Conservation (phyloP, 2,329 filamentous ascomycete genomes). For the Aspergillus pseudonomiae region DNA sequence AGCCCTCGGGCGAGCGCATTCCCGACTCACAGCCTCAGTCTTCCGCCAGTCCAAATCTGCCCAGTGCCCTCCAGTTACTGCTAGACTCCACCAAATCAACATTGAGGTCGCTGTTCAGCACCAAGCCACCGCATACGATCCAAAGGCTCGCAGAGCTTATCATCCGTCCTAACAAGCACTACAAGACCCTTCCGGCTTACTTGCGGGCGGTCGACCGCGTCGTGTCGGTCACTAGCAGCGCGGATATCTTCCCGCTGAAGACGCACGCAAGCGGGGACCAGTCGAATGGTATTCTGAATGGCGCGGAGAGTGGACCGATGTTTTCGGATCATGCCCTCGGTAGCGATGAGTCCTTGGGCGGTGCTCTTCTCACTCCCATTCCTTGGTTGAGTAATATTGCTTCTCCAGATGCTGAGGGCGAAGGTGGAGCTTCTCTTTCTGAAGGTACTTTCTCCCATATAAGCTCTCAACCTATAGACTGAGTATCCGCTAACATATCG, state of each 20-base stretch:
- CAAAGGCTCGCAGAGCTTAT: constrained; percentile 90
- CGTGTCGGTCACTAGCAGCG: constrained; percentile 82
- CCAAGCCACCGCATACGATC: constrained; percentile 84
- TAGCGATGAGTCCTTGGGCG: constrained; percentile 85
- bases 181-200: constrained; percentile 79
- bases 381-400: constrained; percentile 70
- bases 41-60: constrained; percentile 56
- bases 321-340: constrained; percentile 57
- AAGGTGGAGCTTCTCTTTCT: constrained; percentile 15
- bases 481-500: background rate
- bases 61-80: constrained; percentile 65
- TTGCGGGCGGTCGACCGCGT: constrained; percentile 89
- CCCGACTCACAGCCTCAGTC: constrained; percentile 47
- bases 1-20: constrained; percentile 42
- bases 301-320: constrained; percentile 38
- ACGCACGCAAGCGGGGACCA: constrained; percentile 26
- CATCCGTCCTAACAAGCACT: constrained; percentile 74
- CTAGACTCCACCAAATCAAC: constrained; percentile 62
- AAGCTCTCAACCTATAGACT: background rate
- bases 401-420: constrained; percentile 31
- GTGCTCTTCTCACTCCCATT: constrained; percentile 89
- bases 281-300: constrained; percentile 60
- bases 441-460: constrained; percentile 22
- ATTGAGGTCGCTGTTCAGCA: constrained; percentile 67
- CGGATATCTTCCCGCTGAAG: constrained; percentile 78